Conservation (phyloP, 2,329 filamentous ascomycete genomes). For the Xylariaceae sp. region DNA sequence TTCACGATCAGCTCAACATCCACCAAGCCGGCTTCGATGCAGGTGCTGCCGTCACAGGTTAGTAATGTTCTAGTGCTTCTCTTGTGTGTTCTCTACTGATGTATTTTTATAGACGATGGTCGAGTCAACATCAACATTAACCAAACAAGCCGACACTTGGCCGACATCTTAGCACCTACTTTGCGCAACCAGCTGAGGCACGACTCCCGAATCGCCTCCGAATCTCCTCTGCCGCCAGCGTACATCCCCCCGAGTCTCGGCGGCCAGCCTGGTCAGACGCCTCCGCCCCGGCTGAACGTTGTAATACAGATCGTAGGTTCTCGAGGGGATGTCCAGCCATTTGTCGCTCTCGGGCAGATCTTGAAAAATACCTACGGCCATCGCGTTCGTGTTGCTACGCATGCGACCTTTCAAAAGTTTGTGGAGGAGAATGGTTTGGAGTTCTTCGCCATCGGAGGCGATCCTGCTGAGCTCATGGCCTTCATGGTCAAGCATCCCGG, state of each 20-base stretch:
- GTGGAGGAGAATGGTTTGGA: constrained; percentile 59
- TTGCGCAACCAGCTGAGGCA: constrained; percentile 62
- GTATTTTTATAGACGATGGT: constrained; percentile 64
- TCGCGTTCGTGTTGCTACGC: constrained; percentile 63
- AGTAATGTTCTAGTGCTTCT: constrained; percentile 8
- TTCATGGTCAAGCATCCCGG: constrained; percentile 82
- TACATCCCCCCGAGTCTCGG: constrained; percentile 78
- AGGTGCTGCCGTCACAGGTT: constrained; percentile 63
- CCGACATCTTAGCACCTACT: constrained; percentile 70
- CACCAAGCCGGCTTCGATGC: constrained; percentile 68
- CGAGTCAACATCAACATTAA: constrained; percentile 82
- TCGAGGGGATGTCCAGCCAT: constrained; percentile 63
- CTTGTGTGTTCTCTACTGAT: constrained; percentile 14
- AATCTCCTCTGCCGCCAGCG: constrained; percentile 62
- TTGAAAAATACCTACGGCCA: constrained; percentile 56
- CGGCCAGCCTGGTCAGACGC: constrained; percentile 58
- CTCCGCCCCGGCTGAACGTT: constrained; percentile 52
- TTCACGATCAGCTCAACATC: constrained; percentile 61
- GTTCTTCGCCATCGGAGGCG: constrained; percentile 63
- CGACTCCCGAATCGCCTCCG: constrained; percentile 45
- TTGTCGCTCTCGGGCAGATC: constrained; percentile 60
- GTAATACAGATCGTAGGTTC: constrained; percentile 61
- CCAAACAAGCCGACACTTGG: constrained; percentile 69
- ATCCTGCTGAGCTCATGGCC: constrained; percentile 55
- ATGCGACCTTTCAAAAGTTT: constrained; percentile 59